Base-by-base conservation (phyloP, 1,284 basidiomycete species). In the Ustilago trichophora region DNA sequence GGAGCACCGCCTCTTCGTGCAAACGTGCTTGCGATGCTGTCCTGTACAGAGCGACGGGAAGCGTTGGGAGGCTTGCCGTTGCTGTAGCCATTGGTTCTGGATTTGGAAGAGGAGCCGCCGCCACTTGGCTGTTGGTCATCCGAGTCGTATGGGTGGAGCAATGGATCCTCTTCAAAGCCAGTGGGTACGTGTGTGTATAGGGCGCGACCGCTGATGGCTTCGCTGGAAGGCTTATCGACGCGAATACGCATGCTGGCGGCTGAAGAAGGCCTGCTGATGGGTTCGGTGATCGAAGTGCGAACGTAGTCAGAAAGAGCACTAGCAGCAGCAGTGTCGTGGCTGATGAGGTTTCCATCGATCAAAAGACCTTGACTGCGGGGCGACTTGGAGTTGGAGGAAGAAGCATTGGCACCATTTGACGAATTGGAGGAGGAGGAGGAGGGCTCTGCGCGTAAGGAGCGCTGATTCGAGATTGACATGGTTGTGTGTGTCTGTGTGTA, bases 181-280 rank as follows among this genome's bases (percentile, higher is more conserved):
- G 64, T 77, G 25, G 70, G 69, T 1, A 71, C 67, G 40, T 76
- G 73, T 2, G 63, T 66, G 52, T 75, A 79, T 18, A 79, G 52
- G 8, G 67, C 70, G 10, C 66, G 62, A n/a, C 70, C 66, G 13
- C 49, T 53, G 48, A 71, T 66, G 38, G 62, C 52, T 38, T 70
- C 72, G 29, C 27, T 56, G 32, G 63, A 57, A 15, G 62, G 70
- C 36, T 66, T 74, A 59, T 79, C 77, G 38, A 79, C 67, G 29
- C 73, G 50, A 25, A 76, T 69, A n/a, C 74, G 56, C 75, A 78
- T 76, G 41, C 63, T 68, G 2, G 72, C 64, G 1, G 77, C 72
- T 2, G 71, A 74, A 21, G 50, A 60, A 3, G 76, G 76, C 9
- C 76, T 38, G 38, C 57, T 58, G 57, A 76, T 74, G 18, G 65